phyloP scores from a whole-genome alignment of 2,329 filamentous ascomycete genomes.

The Pochonia chlamydosporia region DNA sequence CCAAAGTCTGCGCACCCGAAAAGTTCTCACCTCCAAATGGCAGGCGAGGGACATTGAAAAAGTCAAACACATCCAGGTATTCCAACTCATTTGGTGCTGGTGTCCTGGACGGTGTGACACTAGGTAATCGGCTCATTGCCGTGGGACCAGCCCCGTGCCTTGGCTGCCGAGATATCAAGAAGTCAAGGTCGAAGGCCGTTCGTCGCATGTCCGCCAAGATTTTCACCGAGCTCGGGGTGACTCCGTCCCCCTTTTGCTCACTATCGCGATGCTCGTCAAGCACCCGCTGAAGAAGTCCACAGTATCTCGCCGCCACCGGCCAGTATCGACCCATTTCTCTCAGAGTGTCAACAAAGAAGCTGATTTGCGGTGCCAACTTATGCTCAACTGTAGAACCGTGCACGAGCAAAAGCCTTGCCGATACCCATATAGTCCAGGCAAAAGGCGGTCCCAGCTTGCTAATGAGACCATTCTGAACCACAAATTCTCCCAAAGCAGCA shows the following conservation, averaged over 20 bases:
- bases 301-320: conserved; percentile 81
- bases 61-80: conserved; percentile 89
- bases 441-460: conserved; percentile 83
- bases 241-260: conserved; percentile 65
- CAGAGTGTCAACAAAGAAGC: conserved; percentile 76
- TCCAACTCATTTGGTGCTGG: conserved; percentile 79
- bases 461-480: conserved; percentile 67
- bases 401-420: conserved; percentile 77
- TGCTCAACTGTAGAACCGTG: conserved; percentile 87
- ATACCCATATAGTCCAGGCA: conserved; percentile 89
- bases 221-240: conserved; percentile 76
- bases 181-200: conserved; percentile 84
- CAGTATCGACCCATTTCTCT: conserved; percentile 76
- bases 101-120: conserved; percentile 56
- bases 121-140: conserved; percentile 40
- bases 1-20: conserved; percentile 6
- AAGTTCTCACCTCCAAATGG: conserved; percentile 39
- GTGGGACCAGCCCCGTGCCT: conserved; percentile 30
- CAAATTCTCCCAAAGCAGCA: conserved; percentile 70
- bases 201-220: conserved; percentile 89
- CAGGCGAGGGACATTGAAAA: conserved; percentile 84
- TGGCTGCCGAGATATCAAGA: conserved; percentile 80
- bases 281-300: conserved; percentile 71
- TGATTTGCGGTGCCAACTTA: conserved; percentile 72
- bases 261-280: conserved; percentile 81